Evolutionary conservation across 306 rosid species (phyloP).

Genomic region (Quercus agrifolia): DNA sequence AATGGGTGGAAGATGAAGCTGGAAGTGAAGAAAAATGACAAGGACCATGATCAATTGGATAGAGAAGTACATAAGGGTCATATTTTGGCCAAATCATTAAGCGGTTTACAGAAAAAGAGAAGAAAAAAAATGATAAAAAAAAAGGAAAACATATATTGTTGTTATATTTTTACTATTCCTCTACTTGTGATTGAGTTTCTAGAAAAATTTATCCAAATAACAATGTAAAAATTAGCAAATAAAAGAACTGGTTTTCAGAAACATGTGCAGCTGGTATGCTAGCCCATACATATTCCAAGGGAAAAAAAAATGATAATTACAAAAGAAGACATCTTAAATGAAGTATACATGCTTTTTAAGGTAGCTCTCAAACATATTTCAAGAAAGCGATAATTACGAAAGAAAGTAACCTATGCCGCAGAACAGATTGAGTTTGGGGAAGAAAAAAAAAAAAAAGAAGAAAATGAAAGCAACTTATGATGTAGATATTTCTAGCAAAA

Average conservation of each 20-base stretch:
- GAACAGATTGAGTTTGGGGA: no score
- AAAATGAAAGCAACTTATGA: no score
- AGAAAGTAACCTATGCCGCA: no score
- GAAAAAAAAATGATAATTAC: no score
- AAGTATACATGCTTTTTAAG: no score
- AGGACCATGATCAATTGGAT: conserved; percentile 4
- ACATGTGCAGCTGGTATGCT: neutral
- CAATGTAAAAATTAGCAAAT: neutral
- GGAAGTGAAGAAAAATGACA: conserved; percentile 41
- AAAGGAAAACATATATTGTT: neutral
- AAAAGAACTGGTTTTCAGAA: neutral
- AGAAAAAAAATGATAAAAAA: conserved; percentile 22
- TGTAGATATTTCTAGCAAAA: no score
- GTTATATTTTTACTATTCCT: neutral
- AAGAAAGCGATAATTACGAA: no score
- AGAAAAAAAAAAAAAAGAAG: no score
- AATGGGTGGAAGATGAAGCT: conserved; percentile 45
- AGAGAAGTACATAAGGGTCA: neutral
- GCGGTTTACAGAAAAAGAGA: conserved; percentile 14
- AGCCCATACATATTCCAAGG: no score
- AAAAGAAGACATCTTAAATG: no score
- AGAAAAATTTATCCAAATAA: neutral
- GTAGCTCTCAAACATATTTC: no score
- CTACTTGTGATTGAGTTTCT: neutral
- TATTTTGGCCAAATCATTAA: neutral